Base-by-base conservation (phyloP, 768 basidiomycete genomes). In the Lactifluus volemus region DNA sequence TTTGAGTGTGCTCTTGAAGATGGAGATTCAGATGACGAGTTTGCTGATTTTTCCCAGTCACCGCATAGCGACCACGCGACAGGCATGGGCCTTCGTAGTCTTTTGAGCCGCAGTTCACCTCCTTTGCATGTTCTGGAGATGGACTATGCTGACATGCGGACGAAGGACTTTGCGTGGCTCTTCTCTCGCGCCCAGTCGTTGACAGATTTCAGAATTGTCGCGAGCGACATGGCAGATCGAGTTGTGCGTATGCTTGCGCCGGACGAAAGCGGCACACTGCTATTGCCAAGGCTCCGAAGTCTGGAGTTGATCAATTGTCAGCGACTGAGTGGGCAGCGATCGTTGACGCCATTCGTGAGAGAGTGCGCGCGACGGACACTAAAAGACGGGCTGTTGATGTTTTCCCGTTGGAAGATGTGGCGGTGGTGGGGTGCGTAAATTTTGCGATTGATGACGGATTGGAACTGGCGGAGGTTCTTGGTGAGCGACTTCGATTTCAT, bases 141-240 rank as follows among this genome's bases (percentile, higher is more conserved):
- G 88, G 84, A 90, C 67, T 86, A 84, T 66, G 84, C 85, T 55
- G 89, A 90, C 72, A 84, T 89, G 82, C 84, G 88, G 49, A 90
- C 88, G 36, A 90, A 89, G 73, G 89, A 91, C 68, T 91, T 91
- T 68, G 69, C 67, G 34, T 88, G 83, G 73, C 74, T 83, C 51
- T 90, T 90, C 64, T 80, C 83, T 59, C 75, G 77, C 41, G 73
- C 88, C 12, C 68, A 70, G 0, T 61, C 70, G 38, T 73, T 91
- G 50, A 79, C 81, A 66, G 79, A 83, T 52, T 91, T 91, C 70
- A 77, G 79, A 50, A 89, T 91, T 66, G 83, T 85, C 58, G 88
- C 85, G 25, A 89, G 87, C 9, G 89, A 91, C 70, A 86, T 90
- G 88, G 86, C 86, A 30, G 78, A 90, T 73, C 81, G 74, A 44